Evolutionary conservation across 352 stramenopile species (phyloP).

Genomic region (Globisporangium orthogonon): DNA sequence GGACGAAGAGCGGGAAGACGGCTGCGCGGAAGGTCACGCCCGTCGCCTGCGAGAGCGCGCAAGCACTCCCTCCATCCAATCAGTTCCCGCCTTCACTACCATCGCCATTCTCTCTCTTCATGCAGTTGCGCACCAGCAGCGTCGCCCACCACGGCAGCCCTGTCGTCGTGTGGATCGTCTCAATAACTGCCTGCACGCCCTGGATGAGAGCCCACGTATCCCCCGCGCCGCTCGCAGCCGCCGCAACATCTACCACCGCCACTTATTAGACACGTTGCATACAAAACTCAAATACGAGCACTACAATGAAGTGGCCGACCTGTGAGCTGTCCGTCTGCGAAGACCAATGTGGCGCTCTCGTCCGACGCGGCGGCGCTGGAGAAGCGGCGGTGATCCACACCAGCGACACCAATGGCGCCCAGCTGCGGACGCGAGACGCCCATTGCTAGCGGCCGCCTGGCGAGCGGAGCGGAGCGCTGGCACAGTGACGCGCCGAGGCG

Average conservation of each 20-base stretch:
- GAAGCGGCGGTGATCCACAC: conserved; percentile 20
- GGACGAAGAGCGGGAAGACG: conserved; percentile 71
- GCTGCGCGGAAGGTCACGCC: conserved; percentile 54
- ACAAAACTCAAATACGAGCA: not conserved
- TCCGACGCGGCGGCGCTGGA: conserved; percentile 12
- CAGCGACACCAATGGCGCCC: not conserved
- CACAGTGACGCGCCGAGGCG: too few species aligned
- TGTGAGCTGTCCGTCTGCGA: conserved; percentile 25
- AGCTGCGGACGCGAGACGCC: too few species aligned
- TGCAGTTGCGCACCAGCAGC: conserved; percentile 27
- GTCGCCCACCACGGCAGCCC: conserved; percentile 77
- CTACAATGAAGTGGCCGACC: conserved; percentile 12
- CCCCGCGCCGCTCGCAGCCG: conserved; percentile 11
- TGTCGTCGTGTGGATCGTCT: conserved; percentile 54
- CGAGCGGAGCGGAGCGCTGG: too few species aligned
- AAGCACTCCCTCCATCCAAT: not conserved
- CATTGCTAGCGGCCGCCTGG: too few species aligned
- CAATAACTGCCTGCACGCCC: conserved; percentile 47
- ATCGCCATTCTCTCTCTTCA: not conserved
- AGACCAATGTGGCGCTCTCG: conserved; percentile 18
- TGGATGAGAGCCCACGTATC: conserved; percentile 49
- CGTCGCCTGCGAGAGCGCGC: conserved; percentile 24
- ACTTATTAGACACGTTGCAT: not conserved
- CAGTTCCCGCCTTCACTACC: too few species aligned
- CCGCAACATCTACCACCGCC: conserved; percentile 8